These are phyloP conservation scores for Salvia miltiorrhiza DNA, from an alignment of 257 asterid species.

Conservation along the genomic window DNA sequence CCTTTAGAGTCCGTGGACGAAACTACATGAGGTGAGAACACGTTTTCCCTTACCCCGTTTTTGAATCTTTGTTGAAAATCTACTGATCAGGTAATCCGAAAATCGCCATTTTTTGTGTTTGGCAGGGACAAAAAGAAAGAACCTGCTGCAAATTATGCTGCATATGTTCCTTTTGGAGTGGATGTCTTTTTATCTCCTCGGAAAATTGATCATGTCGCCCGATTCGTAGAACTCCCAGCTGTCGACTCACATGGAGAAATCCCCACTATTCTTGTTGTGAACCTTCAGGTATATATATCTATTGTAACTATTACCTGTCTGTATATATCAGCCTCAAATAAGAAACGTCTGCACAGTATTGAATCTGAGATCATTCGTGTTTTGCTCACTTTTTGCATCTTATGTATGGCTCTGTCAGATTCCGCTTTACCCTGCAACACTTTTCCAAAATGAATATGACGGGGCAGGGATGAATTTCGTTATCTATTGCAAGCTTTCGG, in stretches of 20 bases:
- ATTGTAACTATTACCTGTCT: background rate
- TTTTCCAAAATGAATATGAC: constrained; percentile 75
- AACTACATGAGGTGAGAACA: constrained; percentile 57
- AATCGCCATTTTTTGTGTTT: constrained; percentile 10
- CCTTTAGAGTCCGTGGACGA: constrained; percentile 74
- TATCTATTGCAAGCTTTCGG: constrained; percentile 83
- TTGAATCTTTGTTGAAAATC: background rate
- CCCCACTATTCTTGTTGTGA: constrained; percentile 81
- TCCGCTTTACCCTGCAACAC: constrained; percentile 74
- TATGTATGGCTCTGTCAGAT: constrained; percentile 46
- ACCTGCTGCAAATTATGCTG: constrained; percentile 55
- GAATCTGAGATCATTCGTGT: background rate
- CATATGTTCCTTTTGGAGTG: constrained; percentile 84
- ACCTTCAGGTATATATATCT: constrained; percentile 75
- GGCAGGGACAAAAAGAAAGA: constrained; percentile 94
- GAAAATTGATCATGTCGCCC: constrained; percentile 82
- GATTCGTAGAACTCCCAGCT: constrained; percentile 82
- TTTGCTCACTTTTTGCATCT: background rate
- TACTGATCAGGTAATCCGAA: background rate
- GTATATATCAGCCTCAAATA: background rate
- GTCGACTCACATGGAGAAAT: constrained; percentile 55
- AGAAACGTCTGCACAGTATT: background rate
- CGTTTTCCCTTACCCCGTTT: background rate
- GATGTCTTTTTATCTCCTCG: constrained; percentile 79
- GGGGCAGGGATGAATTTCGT: constrained; percentile 83